These are phyloP conservation scores for Tephrocybe sp. DNA, from an alignment of 768 basidiomycete species.

Conservation along the genomic window DNA sequence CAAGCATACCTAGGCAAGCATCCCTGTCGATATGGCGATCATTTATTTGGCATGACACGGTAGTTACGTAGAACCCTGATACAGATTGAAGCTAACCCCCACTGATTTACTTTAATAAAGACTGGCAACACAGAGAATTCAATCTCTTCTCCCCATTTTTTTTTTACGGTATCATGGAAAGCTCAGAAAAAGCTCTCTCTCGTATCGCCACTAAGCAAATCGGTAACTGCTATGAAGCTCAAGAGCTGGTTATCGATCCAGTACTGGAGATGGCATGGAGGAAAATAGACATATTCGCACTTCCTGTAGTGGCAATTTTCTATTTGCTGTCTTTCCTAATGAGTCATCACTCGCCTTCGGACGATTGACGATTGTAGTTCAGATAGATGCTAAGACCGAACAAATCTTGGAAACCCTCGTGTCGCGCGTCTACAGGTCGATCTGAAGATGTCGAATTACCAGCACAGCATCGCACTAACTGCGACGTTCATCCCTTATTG, in stretches of 20 bases:
- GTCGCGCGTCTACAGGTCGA: background rate
- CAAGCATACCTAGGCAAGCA: no score
- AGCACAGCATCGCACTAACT: slow-evolving; percentile 1
- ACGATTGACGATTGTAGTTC: background rate
- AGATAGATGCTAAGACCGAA: background rate
- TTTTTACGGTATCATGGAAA: no score
- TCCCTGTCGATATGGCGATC: no score
- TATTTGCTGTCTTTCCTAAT: slow-evolving; percentile 39
- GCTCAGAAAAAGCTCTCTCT: no score
- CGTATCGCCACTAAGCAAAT: no score
- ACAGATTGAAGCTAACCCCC: no score
- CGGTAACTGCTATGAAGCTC: no score
- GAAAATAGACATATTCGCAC: slow-evolving; percentile 33
- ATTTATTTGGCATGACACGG: no score
- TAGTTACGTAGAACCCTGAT: no score
- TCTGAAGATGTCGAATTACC: background rate
- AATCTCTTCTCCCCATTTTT: no score
- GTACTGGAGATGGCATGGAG: slow-evolving; percentile 33
- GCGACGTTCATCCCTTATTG: background rate
- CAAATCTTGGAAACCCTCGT: background rate
- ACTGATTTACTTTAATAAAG: no score
- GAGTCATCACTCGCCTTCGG: slow-evolving; percentile 46
- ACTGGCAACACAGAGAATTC: no score
- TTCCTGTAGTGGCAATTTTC: slow-evolving; percentile 33
- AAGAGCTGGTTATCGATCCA: slow-evolving; percentile 15